Percentiles rank a stretch among this genome's conserved stretches.
These are phyloP conservation scores for Neurospora terricola DNA, from an alignment of 495 filamentous ascomycete genomes.

Conservation along the genomic window DNA sequence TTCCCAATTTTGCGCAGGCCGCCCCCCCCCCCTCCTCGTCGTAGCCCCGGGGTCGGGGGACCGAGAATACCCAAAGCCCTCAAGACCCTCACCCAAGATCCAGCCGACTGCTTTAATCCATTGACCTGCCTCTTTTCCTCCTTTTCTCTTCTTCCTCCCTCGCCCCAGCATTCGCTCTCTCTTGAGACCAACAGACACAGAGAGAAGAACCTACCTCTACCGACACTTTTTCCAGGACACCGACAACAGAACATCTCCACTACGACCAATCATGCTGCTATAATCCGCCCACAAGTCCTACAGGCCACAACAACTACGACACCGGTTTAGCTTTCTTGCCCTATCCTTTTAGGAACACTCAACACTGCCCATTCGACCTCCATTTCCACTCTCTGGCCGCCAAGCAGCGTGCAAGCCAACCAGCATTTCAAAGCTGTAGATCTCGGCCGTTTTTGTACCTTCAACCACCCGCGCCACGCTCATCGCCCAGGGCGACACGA, in stretches of 20 bases:
- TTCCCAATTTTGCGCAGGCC: not conserved
- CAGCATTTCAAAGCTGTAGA: conserved; percentile 18
- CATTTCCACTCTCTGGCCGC: conserved; percentile 3
- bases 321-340: not conserved
- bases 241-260: not conserved
- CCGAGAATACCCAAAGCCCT: not conserved
- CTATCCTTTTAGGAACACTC: not conserved
- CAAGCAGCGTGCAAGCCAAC: conserved; percentile 17
- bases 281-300: not conserved
- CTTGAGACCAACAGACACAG: not conserved
- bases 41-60: not conserved
- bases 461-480: conserved; percentile 17
- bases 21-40: not conserved
- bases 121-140: not conserved
- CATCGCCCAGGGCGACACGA: conserved; percentile 22
- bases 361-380: not conserved
- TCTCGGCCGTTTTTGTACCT: conserved; percentile 18
- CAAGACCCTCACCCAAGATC: not conserved
- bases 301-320: not conserved
- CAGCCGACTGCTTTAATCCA: not conserved
- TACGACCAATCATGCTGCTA: not conserved
- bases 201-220: not conserved
- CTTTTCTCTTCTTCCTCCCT: not conserved
- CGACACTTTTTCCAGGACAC: not conserved
- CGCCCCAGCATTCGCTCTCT: not conserved